Evolutionary conservation across 345 rosid genomes (phyloP).

Genomic region (Brassica nigra): DNA sequence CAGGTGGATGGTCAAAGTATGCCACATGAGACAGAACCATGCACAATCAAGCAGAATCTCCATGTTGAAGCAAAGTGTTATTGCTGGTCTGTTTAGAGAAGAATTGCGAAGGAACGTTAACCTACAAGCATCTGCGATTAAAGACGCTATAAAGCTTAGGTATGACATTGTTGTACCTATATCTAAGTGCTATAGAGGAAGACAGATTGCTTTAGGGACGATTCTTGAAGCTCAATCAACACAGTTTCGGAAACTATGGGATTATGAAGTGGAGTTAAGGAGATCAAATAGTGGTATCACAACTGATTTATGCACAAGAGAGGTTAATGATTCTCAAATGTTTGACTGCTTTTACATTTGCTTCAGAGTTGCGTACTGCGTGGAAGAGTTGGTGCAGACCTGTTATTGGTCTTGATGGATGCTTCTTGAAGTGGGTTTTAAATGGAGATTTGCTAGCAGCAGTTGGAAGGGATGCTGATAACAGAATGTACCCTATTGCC

Average conservation of each 20-base stretch:
- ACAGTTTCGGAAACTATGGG: background rate
- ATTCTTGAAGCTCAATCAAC: background rate
- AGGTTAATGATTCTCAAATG: background rate
- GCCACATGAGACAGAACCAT: background rate
- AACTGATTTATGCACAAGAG: background rate
- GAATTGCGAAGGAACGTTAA: background rate
- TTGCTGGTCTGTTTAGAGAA: background rate
- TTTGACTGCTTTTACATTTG: background rate
- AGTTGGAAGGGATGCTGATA: too few species aligned
- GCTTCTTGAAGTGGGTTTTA: background rate
- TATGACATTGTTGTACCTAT: background rate
- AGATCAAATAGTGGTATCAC: background rate
- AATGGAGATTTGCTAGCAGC: background rate
- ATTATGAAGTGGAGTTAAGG: background rate
- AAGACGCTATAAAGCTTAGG: background rate
- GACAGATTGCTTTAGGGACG: background rate
- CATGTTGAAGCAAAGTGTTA: background rate
- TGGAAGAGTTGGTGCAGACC: background rate
- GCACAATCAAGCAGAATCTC: background rate
- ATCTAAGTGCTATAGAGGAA: background rate
- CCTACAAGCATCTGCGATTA: background rate
- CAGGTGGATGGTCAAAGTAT: background rate
- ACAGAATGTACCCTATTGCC: too few species aligned
- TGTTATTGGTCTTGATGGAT: background rate
- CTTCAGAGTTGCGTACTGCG: background rate